phyloP scores from a whole-genome alignment of 169 alveolate genomes.

The Eimeria acervulina region DNA sequence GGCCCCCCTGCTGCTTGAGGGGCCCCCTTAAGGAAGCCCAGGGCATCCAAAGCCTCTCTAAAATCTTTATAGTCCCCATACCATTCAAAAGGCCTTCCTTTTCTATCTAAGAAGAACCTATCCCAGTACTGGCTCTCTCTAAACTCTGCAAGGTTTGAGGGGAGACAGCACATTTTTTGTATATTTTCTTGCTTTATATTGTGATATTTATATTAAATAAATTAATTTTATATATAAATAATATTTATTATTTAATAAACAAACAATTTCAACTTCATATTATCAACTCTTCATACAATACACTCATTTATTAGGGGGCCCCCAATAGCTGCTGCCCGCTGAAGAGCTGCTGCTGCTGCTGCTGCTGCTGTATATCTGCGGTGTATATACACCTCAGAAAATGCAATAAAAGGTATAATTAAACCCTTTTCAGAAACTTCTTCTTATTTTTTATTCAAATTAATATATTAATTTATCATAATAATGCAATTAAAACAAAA shows the following conservation, averaged over 20 bases:
- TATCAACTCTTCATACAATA: too few species aligned
- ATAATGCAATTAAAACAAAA: too few species aligned
- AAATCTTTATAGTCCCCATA: neutral
- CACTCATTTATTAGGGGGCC: too few species aligned
- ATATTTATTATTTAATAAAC: neutral
- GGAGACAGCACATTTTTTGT: neutral
- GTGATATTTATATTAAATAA: neutral
- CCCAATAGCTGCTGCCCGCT: too few species aligned
- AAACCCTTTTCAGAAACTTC: too few species aligned
- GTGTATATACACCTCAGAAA: too few species aligned
- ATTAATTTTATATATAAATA: neutral
- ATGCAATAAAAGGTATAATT: too few species aligned
- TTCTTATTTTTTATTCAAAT: too few species aligned
- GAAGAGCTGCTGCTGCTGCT: too few species aligned
- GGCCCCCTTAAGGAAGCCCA: constrained; percentile 33
- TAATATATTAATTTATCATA: too few species aligned
- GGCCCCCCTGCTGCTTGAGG: neutral
- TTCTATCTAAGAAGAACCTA: constrained; percentile 9
- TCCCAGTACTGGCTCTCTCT: constrained; percentile 52
- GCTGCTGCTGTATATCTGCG: too few species aligned
- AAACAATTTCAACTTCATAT: neutral
- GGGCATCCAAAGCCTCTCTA: constrained; percentile 13
- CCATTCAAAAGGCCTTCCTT: constrained; percentile 23
- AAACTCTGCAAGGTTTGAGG: neutral
- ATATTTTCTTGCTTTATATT: neutral